phyloP scores from a whole-genome alignment of 1,284 basidiomycete species.

The Ganoderma boninense region DNA sequence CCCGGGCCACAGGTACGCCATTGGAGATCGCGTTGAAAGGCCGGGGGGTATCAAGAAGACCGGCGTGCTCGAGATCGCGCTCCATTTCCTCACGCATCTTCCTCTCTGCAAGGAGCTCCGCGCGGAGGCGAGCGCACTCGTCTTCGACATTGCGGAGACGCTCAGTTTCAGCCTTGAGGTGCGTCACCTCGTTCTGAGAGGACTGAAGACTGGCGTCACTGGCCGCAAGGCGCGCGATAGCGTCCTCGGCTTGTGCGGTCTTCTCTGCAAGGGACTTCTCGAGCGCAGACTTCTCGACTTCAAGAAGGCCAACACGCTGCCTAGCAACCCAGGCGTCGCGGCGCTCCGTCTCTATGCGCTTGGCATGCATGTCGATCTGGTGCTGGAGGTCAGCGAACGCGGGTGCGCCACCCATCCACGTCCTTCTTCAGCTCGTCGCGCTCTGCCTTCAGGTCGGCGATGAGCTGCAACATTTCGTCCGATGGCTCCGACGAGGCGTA shows the following conservation, averaged over 20 bases:
- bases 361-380: constrained; percentile 62
- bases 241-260: constrained; percentile 44
- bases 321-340: constrained; percentile 80
- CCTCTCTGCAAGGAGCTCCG: constrained; percentile 48
- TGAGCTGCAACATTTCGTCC: constrained; percentile 77
- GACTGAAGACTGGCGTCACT: constrained; percentile 43
- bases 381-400: constrained; percentile 77
- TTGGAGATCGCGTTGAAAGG: constrained; percentile 42
- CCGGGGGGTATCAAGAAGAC: constrained; percentile 52
- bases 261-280: constrained; percentile 56
- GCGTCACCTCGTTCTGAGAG: constrained; percentile 45
- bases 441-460: constrained; percentile 80
- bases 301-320: constrained; percentile 67
- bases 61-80: constrained; percentile 52
- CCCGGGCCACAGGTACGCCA: constrained; percentile 38
- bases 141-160: constrained; percentile 41
- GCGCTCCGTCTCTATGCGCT: constrained; percentile 73
- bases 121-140: constrained; percentile 45
- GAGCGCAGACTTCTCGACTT: constrained; percentile 67
- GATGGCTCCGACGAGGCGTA: constrained; percentile 46
- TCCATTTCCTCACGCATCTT: constrained; percentile 50
- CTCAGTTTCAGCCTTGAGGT: constrained; percentile 45
- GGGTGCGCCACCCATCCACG: constrained; percentile 76
- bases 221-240: constrained; percentile 43
- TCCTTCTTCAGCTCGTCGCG: constrained; percentile 82